Conservation (phyloP, 768 basidiomycete genomes). For the Aureoboletus auriporus region DNA sequence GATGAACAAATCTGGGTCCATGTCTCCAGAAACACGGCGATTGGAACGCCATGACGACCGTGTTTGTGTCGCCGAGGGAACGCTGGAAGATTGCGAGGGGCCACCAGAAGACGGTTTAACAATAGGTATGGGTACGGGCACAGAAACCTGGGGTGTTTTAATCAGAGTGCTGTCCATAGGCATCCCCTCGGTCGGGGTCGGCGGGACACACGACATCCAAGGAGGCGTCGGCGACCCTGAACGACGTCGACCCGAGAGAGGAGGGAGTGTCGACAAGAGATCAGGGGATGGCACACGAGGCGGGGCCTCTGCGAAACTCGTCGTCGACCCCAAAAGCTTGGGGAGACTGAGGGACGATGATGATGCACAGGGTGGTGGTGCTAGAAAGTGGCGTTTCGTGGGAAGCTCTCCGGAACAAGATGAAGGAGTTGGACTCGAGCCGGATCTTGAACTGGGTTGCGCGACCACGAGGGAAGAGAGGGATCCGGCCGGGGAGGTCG, state of each 20-base stretch:
- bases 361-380: constrained; percentile 20
- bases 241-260: constrained; percentile 20
- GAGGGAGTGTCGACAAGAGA: constrained; percentile 17
- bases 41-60: constrained; percentile 9
- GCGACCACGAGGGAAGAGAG: constrained; percentile 18
- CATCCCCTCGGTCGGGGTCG: no score
- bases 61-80: neutral
- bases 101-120: neutral
- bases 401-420: constrained; percentile 12
- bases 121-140: neutral
- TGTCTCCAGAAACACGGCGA: constrained; percentile 4
- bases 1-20: neutral
- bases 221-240: no score
- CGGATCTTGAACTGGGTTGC: neutral
- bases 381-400: constrained; percentile 11
- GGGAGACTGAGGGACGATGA: constrained; percentile 27
- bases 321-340: constrained; percentile 9
- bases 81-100: neutral
- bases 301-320: neutral
- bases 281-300: constrained; percentile 20
- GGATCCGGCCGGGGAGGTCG: constrained; percentile 33
- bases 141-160: neutral
- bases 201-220: no score
- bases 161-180: no score
- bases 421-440: constrained; percentile 14